Conservation (phyloP, 148 eudicot species). For the Amaranthus palmeri region DNA sequence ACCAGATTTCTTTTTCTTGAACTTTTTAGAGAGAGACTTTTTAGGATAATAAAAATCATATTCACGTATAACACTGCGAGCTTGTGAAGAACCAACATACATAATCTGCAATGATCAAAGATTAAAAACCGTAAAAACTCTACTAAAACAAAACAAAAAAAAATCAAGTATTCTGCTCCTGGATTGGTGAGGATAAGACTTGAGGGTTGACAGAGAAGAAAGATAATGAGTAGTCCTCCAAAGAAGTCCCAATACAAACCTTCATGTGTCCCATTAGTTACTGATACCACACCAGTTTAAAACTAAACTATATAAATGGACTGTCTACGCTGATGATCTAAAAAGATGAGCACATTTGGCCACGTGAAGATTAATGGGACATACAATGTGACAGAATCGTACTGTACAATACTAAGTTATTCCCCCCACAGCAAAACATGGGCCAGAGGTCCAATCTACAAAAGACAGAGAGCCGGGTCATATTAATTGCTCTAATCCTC, state of each 20-base stretch:
- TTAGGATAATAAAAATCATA: slow-evolving; percentile 89
- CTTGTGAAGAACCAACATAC: slow-evolving; percentile 91
- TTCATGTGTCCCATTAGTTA: background rate
- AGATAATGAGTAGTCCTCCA: background rate
- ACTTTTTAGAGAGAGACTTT: slow-evolving; percentile 42
- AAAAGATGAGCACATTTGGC: background rate
- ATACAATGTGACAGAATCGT: background rate
- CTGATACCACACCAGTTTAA: background rate
- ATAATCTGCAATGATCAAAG: slow-evolving; percentile 54
- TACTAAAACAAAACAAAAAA: background rate
- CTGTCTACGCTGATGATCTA: background rate
- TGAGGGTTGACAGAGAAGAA: too few relatives aligned
- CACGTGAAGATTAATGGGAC: background rate
- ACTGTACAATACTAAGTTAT: background rate
- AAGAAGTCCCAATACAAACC: too few relatives aligned
- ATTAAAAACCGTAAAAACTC: slow-evolving; percentile 5
- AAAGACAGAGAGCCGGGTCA: slow-evolving; percentile 7
- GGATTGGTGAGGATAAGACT: background rate
- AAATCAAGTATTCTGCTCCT: slow-evolving; percentile 2
- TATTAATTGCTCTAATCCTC: background rate
- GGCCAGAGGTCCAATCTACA: slow-evolving; percentile 4
- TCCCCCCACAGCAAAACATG: background rate
- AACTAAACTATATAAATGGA: background rate
- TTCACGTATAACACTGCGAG: slow-evolving; percentile 70
- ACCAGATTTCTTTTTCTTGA: slow-evolving; percentile 77